Evolutionary conservation across 768 basidiomycete species (phyloP).

Genomic region (Termitomyces sp.): DNA sequence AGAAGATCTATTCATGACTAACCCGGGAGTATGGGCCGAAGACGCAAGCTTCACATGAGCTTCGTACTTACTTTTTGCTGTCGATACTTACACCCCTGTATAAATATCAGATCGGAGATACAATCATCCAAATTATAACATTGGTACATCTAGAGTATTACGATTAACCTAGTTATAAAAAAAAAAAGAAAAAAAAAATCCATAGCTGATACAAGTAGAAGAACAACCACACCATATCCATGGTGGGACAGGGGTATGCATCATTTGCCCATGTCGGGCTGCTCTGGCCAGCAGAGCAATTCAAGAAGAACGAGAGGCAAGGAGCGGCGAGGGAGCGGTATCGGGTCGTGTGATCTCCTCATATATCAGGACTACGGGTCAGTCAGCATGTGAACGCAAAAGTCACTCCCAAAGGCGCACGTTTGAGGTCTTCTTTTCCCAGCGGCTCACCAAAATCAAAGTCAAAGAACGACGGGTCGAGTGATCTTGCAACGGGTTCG

Average conservation of each 20-base stretch:
- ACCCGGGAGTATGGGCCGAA: slow-evolving; percentile 8
- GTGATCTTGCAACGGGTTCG: slow-evolving; percentile 74
- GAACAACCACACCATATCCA: not conserved
- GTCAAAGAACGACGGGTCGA: slow-evolving; percentile 78
- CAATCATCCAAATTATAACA: not conserved
- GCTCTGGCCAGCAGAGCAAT: not conserved
- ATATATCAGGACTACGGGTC: slow-evolving; percentile 38
- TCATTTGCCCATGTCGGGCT: too few species aligned
- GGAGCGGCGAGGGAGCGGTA: slow-evolving; percentile 12
- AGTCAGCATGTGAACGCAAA: not conserved
- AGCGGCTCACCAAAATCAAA: slow-evolving; percentile 69
- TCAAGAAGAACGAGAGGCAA: slow-evolving; percentile 1
- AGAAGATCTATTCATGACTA: slow-evolving; percentile 15
- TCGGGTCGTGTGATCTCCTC: slow-evolving; percentile 39
- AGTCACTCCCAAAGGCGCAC: slow-evolving; percentile 22
- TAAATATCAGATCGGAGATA: not conserved
- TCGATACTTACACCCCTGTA: not conserved
- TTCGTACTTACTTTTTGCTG: not conserved
- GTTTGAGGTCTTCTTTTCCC: slow-evolving; percentile 66
- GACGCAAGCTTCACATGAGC: slow-evolving; percentile 4
- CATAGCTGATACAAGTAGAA: not conserved
- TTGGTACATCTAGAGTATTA: slow-evolving; percentile 4
- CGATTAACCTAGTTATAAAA: slow-evolving; percentile 4
- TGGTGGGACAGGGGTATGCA: not conserved
- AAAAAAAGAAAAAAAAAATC: not conserved